phyloP scores from a whole-genome alignment of 1,284 basidiomycete species.

The Leccinum holopus region DNA sequence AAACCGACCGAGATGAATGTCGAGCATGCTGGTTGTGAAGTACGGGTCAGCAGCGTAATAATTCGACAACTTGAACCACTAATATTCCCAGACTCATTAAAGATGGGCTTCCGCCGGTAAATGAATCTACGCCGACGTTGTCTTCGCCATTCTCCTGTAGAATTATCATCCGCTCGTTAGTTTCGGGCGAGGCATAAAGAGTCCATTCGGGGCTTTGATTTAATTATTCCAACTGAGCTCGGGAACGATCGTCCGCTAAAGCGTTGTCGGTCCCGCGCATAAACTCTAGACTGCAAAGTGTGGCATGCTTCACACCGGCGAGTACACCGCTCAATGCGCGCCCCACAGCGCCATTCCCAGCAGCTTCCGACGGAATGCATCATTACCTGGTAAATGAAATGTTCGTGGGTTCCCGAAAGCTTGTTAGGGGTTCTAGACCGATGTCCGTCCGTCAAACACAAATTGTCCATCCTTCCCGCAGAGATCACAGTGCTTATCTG shows the following conservation, averaged over 20 bases:
- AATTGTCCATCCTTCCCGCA: background rate
- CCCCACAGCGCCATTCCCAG: conserved; percentile 2
- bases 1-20: too few species aligned
- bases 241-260: conserved; percentile 1
- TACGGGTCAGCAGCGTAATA: too few species aligned
- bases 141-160: background rate
- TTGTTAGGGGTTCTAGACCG: background rate
- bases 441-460: background rate
- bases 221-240: background rate
- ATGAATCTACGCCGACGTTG: background rate
- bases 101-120: background rate
- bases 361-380: conserved; percentile 2
- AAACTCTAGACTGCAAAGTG: background rate
- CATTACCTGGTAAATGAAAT: conserved; percentile 7
- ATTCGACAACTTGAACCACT: background rate
- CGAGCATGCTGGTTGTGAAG: too few species aligned
- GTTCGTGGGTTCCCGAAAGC: conserved; percentile 8
- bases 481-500: conserved; percentile 1
- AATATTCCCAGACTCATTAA: conserved; percentile 18
- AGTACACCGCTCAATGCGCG: conserved; percentile 12
- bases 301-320: background rate
- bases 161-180: background rate
- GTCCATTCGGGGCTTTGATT: background rate
- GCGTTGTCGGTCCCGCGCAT: conserved; percentile 10
- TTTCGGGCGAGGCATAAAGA: background rate